Percentiles rank a stretch among this genome's conserved stretches.
These are phyloP conservation scores for Aspergillus viridinutans DNA, from an alignment of 2,329 filamentous ascomycete species.

Conservation along the genomic window DNA sequence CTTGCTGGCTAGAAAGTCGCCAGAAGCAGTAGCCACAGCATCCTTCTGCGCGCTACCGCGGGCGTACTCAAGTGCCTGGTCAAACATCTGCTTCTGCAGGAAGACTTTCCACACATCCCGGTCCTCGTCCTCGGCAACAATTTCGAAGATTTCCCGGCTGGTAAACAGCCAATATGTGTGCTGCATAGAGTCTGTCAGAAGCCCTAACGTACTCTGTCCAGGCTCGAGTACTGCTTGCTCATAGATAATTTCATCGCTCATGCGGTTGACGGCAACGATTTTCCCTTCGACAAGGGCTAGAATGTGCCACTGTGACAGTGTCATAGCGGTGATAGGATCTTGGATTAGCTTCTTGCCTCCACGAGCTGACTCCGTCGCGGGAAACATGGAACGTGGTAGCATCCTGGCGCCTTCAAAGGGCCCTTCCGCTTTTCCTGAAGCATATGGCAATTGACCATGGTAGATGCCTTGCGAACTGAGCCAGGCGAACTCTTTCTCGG, in stretches of 20 bases:
- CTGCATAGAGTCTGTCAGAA: conserved; percentile 87
- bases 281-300: conserved; percentile 76
- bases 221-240: conserved; percentile 80
- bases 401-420: conserved; percentile 77
- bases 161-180: conserved; percentile 98
- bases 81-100: conserved; percentile 80
- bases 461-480: conserved; percentile 80
- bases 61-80: conserved; percentile 80
- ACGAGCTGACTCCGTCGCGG: conserved; percentile 61
- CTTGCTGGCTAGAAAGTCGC: conserved; percentile 78
- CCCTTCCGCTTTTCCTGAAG: conserved; percentile 64
- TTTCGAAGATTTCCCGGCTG: conserved; percentile 83
- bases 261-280: conserved; percentile 77
- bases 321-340: conserved; percentile 73
- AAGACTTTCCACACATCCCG: conserved; percentile 94
- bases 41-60: conserved; percentile 78
- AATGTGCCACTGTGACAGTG: conserved; percentile 91
- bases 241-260: conserved; percentile 81
- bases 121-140: conserved; percentile 85
- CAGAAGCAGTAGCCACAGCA: conserved; percentile 84
- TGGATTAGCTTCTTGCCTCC: conserved; percentile 62
- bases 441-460: conserved; percentile 72
- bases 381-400: conserved; percentile 68
- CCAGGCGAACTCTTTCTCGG: conserved; percentile 75
- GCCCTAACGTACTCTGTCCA: conserved; percentile 73